These are phyloP conservation scores for Endoconidiophora laricicola DNA, from an alignment of 2,329 filamentous ascomycete genomes.

Conservation along the genomic window DNA sequence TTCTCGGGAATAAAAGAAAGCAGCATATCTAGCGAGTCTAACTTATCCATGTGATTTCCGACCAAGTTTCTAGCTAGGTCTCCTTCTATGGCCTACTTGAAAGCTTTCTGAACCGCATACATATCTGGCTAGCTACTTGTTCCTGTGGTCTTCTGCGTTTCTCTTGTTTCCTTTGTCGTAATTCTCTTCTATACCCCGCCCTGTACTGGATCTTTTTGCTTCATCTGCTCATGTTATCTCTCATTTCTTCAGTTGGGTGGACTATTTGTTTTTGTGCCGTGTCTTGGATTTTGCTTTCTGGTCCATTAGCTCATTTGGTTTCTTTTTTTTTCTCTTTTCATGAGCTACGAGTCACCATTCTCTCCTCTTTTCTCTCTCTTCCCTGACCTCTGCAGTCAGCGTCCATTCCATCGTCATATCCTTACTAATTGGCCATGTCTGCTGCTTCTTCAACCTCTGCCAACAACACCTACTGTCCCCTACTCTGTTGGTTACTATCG, in stretches of 20 bases:
- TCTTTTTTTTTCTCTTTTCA: conserved; percentile 2
- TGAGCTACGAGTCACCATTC: not conserved
- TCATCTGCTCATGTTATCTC: not conserved
- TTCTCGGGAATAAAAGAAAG: not conserved
- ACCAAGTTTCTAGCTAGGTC: not conserved
- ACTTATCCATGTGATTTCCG: conserved; percentile 1
- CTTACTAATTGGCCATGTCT: too few relatives aligned
- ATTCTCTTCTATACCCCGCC: conserved; percentile 1
- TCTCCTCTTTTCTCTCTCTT: not conserved
- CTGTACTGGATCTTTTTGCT: not conserved
- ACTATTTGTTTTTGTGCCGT: not conserved
- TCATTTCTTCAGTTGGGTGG: not conserved
- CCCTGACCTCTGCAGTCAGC: too few relatives aligned
- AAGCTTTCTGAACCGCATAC: too few relatives aligned
- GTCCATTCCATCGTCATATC: too few relatives aligned
- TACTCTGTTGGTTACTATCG: not conserved
- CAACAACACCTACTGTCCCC: not conserved
- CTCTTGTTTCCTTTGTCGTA: too few relatives aligned
- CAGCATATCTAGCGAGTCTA: not conserved
- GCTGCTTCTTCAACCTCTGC: not conserved
- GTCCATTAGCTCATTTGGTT: not conserved
- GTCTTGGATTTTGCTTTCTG: not conserved
- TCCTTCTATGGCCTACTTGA: not conserved
- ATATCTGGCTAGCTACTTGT: not conserved
- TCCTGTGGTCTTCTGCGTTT: not conserved